Evolutionary conservation across 768 basidiomycete species (phyloP).

Genomic region (Suillus discolor): DNA sequence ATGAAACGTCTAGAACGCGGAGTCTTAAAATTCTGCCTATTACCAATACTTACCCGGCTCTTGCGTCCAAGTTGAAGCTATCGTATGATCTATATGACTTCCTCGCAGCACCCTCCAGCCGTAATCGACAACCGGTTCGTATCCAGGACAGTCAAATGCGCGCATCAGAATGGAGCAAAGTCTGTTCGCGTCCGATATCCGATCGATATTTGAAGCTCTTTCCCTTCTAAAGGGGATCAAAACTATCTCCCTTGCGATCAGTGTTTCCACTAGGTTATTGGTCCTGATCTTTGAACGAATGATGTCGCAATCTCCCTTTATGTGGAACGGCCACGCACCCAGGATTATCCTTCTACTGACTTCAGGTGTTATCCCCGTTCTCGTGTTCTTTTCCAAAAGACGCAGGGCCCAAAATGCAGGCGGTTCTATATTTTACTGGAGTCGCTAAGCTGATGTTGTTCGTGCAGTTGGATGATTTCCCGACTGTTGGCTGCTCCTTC

Average conservation of each 20-base stretch:
- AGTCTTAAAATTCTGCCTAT: background rate
- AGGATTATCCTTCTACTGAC: background rate
- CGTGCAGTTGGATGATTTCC: slow-evolving; percentile 29
- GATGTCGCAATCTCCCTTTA: background rate
- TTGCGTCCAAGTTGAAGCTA: background rate
- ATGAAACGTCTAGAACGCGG: too few species aligned
- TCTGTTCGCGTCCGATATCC: background rate
- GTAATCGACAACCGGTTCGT: background rate
- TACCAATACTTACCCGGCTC: background rate
- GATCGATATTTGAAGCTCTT: background rate
- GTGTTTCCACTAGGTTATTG: background rate
- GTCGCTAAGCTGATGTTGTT: background rate
- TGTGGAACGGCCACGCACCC: background rate
- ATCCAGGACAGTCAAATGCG: background rate
- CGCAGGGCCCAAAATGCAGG: background rate
- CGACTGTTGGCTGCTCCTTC: slow-evolving; percentile 27
- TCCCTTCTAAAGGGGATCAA: background rate
- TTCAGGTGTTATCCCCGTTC: background rate
- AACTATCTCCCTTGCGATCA: background rate
- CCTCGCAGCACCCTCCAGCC: background rate
- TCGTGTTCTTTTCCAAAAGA: background rate
- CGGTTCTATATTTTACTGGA: background rate
- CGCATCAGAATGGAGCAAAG: background rate
- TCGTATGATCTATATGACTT: background rate
- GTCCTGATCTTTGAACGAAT: background rate